These are phyloP conservation scores for Colletotrichum ledebouriae DNA, from an alignment of 2,329 filamentous ascomycete genomes.

Conservation along the genomic window DNA sequence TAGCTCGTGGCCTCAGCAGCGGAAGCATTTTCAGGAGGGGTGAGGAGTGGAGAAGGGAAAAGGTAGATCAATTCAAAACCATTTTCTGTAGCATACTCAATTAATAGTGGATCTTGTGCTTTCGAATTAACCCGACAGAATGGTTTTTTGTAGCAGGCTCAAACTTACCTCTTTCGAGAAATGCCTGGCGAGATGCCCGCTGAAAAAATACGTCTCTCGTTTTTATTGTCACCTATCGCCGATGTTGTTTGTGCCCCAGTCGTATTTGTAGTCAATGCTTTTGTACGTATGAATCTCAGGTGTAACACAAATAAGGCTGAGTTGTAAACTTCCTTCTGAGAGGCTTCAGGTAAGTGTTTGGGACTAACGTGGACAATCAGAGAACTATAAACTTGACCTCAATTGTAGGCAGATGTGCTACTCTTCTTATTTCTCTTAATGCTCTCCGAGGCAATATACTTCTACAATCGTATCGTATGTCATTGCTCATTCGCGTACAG, in stretches of 20 bases:
- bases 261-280: no score
- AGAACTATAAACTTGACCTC: constrained; percentile 6
- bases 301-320: no score
- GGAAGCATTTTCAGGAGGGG: neutral
- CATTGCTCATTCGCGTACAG: neutral
- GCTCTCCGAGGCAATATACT: neutral
- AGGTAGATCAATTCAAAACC: neutral
- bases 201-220: no score
- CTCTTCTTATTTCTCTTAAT: neutral
- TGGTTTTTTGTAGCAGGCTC: no score
- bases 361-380: neutral
- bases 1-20: neutral
- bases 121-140: neutral
- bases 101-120: neutral
- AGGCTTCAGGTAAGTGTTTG: neutral
- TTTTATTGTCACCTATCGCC: no score
- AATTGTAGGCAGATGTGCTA: neutral
- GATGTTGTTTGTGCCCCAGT: no score
- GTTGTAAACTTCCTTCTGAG: no score
- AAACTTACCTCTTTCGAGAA: no score
- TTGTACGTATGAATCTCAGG: no score
- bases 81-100: constrained; percentile 5
- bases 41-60: neutral
- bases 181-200: no score
- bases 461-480: neutral